Conservation (phyloP, 331 rosid species). For the Erythrophleum ivorense region DNA sequence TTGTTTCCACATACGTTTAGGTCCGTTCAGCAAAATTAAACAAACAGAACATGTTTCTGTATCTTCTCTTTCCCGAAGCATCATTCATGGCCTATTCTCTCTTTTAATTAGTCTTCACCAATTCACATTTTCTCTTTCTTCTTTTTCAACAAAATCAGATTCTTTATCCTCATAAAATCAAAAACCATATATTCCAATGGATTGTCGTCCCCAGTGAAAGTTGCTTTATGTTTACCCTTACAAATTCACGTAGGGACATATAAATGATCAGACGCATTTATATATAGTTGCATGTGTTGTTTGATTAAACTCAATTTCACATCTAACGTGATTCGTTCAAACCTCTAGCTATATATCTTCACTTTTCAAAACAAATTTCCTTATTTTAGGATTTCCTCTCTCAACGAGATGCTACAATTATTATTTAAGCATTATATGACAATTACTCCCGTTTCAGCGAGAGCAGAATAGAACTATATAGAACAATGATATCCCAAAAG, state of each 20-base stretch:
- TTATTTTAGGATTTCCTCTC: too few relatives aligned
- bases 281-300: too few relatives aligned
- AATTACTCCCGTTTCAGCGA: background rate
- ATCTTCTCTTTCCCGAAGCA: slow-evolving; percentile 21
- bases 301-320: too few relatives aligned
- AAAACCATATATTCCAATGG: slow-evolving; percentile 8
- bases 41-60: slow-evolving; percentile 17
- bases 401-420: background rate
- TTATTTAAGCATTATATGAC: background rate
- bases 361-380: background rate
- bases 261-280: background rate
- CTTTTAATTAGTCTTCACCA: background rate
- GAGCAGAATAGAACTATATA: background rate
- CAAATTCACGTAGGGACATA: background rate
- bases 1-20: background rate
- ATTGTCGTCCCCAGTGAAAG: background rate
- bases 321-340: background rate
- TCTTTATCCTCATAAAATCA: background rate
- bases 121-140: slow-evolving; percentile 3
- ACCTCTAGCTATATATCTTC: background rate
- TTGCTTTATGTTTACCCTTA: slow-evolving; percentile 2
- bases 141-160: slow-evolving; percentile 13
- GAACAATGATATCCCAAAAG: background rate
- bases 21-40: background rate
- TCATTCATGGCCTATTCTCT: background rate